Evolutionary conservation across 768 basidiomycete genomes (phyloP).

Genomic region (Lactarius psammicola): DNA sequence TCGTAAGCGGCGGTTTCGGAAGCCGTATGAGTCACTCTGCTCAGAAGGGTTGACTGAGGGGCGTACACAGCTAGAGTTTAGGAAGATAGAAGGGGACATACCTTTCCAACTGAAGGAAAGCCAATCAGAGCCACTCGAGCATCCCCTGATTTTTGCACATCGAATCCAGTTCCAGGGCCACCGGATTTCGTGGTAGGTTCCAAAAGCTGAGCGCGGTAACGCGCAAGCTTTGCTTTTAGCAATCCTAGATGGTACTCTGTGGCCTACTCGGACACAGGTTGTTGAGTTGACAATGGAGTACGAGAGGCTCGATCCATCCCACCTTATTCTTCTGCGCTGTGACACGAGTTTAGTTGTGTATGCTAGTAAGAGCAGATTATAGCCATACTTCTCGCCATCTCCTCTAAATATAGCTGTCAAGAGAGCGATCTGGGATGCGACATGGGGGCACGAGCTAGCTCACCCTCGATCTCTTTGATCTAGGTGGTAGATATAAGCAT

Average conservation of each 20-base stretch:
- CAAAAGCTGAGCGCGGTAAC: slow-evolving; percentile 91
- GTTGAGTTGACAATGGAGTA: not conserved
- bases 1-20: slow-evolving; percentile 92
- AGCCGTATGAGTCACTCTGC: slow-evolving; percentile 88
- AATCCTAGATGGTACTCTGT: slow-evolving; percentile 94
- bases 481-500: slow-evolving; percentile 34
- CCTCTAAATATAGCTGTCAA: slow-evolving; percentile 52
- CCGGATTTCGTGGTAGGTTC: slow-evolving; percentile 87
- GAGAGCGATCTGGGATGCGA: not conserved
- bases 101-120: slow-evolving; percentile 94
- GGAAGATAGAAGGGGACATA: slow-evolving; percentile 29
- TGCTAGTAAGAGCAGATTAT: slow-evolving; percentile 2
- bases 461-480: slow-evolving; percentile 97
- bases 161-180: slow-evolving; percentile 79
- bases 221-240: slow-evolving; percentile 90
- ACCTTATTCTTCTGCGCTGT: slow-evolving; percentile 96
- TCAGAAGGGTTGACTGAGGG: slow-evolving; percentile 80
- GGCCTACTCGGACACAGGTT: slow-evolving; percentile 48
- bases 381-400: slow-evolving; percentile 91
- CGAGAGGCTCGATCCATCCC: slow-evolving; percentile 35
- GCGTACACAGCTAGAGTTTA: slow-evolving; percentile 12
- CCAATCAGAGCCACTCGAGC: slow-evolving; percentile 91
- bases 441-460: slow-evolving; percentile 33
- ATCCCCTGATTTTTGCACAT: slow-evolving; percentile 85
- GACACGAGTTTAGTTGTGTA: slow-evolving; percentile 7